Evolutionary conservation across 306 rosid species (phyloP), one percentile per base, ranked within the genome.

Genomic region (Acmispon strigosus): DNA sequence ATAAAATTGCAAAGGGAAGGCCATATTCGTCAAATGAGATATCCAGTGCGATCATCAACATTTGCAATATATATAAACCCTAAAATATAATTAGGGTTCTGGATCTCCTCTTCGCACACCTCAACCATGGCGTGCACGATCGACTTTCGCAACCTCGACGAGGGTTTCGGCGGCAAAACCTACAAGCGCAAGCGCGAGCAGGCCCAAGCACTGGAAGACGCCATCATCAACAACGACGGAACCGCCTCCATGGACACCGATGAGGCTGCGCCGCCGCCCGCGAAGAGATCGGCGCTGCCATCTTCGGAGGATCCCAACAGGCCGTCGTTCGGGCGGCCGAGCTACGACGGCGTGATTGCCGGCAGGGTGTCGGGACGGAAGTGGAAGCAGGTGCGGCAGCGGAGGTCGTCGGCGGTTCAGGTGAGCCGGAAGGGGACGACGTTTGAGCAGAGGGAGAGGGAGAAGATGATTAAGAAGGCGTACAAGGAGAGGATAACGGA

Each of bases 101-200:
- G 32, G 18, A n/a, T 2, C 16, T 32, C 2, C 22, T 15, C 49
- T 9, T 1, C 19, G 16, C 72, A 10, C 42, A 13, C 42, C 62
- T 0, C 37, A 18, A 3, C 24, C 29, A 90, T 90, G 98, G 98
- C 96, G 4, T 90, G 95, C 87, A 89, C 92, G 0, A 82, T 94
- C 47, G 97, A 90, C 60, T 94, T 94, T 14, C 92, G 98, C 17
- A 66, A 81, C 51, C 87, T 94, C 4, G 98, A 90, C 29, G 98
- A 94, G 60, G 98, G 97, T 10, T 91, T 94, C 51, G 97, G 97
- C 75, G 97, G 98, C 81, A 89, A 89, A 42, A 94, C 95, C 74
- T 86, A 86, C 89, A 90, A 94, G 76, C 90, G 97, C 24, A 94
- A 90, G 56, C 79, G 97, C 42, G 85, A 88, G 24, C 70, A 72